These are phyloP conservation scores for Annona cherimola DNA, from an alignment of 164 flowering plant species.

Conservation along the genomic window DNA sequence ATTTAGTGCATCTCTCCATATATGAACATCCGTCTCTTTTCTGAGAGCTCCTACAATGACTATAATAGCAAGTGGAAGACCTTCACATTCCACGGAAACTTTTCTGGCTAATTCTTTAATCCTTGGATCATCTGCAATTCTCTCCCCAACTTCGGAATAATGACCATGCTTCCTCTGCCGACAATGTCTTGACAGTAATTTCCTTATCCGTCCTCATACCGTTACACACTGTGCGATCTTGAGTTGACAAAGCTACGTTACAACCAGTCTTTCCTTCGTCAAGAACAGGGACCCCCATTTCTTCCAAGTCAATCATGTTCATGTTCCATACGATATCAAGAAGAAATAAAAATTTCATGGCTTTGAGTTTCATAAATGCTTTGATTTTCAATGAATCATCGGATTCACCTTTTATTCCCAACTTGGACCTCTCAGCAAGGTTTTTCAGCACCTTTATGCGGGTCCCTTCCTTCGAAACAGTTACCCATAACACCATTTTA, in stretches of 20 bases:
- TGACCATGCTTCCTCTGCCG: slow-evolving; percentile 20
- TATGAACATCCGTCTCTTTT: neutral
- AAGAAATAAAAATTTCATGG: slow-evolving; percentile 24
- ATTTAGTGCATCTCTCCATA: slow-evolving; percentile 17
- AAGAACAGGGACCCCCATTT: slow-evolving; percentile 10
- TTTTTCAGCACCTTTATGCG: neutral
- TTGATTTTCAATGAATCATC: neutral
- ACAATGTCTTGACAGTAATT: slow-evolving; percentile 9
- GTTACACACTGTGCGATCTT: neutral
- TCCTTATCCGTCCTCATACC: slow-evolving; percentile 9
- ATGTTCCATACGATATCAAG: slow-evolving; percentile 18
- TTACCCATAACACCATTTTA: slow-evolving; percentile 24
- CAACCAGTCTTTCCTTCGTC: slow-evolving; percentile 4
- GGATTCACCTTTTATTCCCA: neutral
- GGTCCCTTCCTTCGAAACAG: slow-evolving; percentile 7
- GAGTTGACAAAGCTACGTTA: slow-evolving; percentile 21
- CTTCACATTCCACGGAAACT: slow-evolving; percentile 15
- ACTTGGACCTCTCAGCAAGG: slow-evolving; percentile 7
- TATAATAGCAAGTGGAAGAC: slow-evolving; percentile 9
- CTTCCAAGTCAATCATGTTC: slow-evolving; percentile 10
- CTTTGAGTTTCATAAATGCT: slow-evolving; percentile 7
- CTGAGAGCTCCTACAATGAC: slow-evolving; percentile 16
- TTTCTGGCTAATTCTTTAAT: neutral
- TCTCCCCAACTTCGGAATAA: slow-evolving; percentile 18
- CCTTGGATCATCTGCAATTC: neutral